Conservation (phyloP, 768 basidiomycete species). For the Royoungia palumana region DNA sequence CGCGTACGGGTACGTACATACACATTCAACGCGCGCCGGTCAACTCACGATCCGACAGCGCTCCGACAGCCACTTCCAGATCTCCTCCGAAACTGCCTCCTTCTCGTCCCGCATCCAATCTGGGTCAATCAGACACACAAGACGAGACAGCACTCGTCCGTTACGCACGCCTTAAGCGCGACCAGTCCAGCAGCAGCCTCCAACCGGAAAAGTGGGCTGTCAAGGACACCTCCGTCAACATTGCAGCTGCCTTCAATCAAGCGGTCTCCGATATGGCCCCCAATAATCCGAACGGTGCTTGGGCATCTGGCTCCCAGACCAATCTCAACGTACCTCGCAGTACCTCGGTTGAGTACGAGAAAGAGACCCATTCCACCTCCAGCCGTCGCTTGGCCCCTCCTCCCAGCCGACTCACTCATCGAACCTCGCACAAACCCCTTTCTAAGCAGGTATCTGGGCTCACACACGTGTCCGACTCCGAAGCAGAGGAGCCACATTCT, state of each 20-base stretch:
- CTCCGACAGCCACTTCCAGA: slow-evolving; percentile 52
- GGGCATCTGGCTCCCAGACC: slow-evolving; percentile 59
- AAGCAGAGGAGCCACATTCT: slow-evolving; percentile 48
- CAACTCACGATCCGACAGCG: slow-evolving; percentile 37
- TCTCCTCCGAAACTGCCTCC: slow-evolving; percentile 52
- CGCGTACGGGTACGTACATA: slow-evolving; percentile 59
- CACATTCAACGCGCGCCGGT: slow-evolving; percentile 7
- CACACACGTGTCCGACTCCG: slow-evolving; percentile 64
- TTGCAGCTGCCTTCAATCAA: slow-evolving; percentile 76
- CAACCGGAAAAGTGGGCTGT: slow-evolving; percentile 70
- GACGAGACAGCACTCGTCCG: slow-evolving; percentile 45
- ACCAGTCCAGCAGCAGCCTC: slow-evolving; percentile 33
- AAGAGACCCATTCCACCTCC: slow-evolving; percentile 52
- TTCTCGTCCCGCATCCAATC: slow-evolving; percentile 28
- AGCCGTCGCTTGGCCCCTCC: slow-evolving; percentile 61
- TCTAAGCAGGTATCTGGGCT: slow-evolving; percentile 51
- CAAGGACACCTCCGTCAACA: slow-evolving; percentile 84
- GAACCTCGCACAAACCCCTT: slow-evolving; percentile 43
- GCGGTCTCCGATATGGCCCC: slow-evolving; percentile 54
- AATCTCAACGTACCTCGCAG: slow-evolving; percentile 57
- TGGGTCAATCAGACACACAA: slow-evolving; percentile 44
- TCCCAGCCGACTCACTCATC: slow-evolving; percentile 44
- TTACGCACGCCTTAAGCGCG: slow-evolving; percentile 46
- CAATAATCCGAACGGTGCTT: slow-evolving; percentile 57
- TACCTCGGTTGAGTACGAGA: slow-evolving; percentile 79